Conservation (phyloP, 768 basidiomycete genomes). For the Sarcodon sp. region DNA sequence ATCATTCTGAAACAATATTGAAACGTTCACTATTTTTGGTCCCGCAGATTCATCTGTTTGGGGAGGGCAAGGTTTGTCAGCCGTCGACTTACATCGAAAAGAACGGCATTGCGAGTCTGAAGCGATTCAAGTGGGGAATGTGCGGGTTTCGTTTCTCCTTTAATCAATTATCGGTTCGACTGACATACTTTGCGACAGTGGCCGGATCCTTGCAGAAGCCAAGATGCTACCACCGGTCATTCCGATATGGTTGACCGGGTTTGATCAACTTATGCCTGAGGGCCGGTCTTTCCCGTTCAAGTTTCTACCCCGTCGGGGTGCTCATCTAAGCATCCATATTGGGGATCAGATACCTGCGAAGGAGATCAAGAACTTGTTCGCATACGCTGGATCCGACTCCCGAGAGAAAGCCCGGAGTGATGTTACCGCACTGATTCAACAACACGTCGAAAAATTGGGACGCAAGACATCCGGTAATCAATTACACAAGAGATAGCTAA, state of each 20-base stretch:
- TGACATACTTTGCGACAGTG: constrained; percentile 28
- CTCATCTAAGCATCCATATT: constrained; percentile 62
- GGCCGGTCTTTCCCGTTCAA: constrained; percentile 65
- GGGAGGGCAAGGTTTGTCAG: constrained; percentile 84
- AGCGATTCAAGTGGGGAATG: constrained; percentile 94
- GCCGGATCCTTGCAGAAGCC: constrained; percentile 69
- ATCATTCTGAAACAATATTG: not conserved
- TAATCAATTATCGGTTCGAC: not conserved
- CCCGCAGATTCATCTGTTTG: constrained; percentile 76
- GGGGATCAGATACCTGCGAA: constrained; percentile 54
- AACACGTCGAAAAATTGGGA: not conserved
- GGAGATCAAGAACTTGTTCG: constrained; percentile 17
- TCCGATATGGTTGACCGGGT: constrained; percentile 91
- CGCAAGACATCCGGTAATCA: not conserved
- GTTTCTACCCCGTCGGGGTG: constrained; percentile 49
- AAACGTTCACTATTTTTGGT: not conserved
- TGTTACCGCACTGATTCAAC: not conserved
- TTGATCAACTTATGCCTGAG: constrained; percentile 87
- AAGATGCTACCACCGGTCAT: constrained; percentile 63
- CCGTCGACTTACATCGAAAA: constrained; percentile 33
- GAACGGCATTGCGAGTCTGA: constrained; percentile 35
- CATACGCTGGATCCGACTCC: not conserved
- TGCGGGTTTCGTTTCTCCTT: constrained; percentile 25
- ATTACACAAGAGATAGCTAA: no score
- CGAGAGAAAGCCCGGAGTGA: not conserved